A percentile compares a stretch with the other conserved stretches of the same genome.
phyloP scores from a whole-genome alignment of 352 stramenopile genomes.

The Phytopythium montanum region DNA sequence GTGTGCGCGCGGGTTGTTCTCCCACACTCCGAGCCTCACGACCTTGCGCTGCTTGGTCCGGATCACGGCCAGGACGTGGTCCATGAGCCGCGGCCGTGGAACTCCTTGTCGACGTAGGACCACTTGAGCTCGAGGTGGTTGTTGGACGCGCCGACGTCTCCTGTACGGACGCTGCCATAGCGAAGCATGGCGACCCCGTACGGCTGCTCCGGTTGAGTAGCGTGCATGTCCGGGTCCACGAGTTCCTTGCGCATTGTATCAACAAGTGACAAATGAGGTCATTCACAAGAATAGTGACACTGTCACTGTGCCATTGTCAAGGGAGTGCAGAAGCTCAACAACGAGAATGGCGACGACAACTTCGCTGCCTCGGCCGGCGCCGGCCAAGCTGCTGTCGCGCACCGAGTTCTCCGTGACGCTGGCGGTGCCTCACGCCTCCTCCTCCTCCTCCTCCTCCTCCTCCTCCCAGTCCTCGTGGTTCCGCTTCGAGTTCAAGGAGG shows the following conservation, averaged over 20 bases:
- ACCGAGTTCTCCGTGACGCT: constrained; percentile 84
- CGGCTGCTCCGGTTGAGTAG: neutral
- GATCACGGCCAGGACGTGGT: constrained; percentile 23
- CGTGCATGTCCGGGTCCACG: constrained; percentile 12
- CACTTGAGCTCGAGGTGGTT: constrained; percentile 28
- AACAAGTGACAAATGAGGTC: no score
- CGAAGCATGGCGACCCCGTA: constrained; percentile 24
- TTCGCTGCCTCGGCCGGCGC: constrained; percentile 24
- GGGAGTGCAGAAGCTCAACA: neutral
- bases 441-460: constrained; percentile 26
- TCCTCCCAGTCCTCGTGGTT: constrained; percentile 69
- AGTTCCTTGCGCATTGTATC: constrained; percentile 19
- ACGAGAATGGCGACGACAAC: neutral
- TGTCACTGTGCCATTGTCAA: no score
- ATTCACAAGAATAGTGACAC: no score
- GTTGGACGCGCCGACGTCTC: constrained; percentile 13
- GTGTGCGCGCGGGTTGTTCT: constrained; percentile 27
- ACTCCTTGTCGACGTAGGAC: constrained; percentile 24
- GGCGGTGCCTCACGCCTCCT: constrained; percentile 27
- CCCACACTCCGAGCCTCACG: constrained; percentile 31
- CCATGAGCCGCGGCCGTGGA: constrained; percentile 28
- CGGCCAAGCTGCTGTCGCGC: constrained; percentile 68
- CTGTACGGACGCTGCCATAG: constrained; percentile 18
- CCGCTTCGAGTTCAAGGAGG: constrained; percentile 75
- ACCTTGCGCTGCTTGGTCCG: constrained; percentile 15